Evolutionary conservation across 2,329 filamentous ascomycete species (phyloP), one percentile per base, ranked within the genome.

Genomic region (Calonectria multiphialidica): DNA sequence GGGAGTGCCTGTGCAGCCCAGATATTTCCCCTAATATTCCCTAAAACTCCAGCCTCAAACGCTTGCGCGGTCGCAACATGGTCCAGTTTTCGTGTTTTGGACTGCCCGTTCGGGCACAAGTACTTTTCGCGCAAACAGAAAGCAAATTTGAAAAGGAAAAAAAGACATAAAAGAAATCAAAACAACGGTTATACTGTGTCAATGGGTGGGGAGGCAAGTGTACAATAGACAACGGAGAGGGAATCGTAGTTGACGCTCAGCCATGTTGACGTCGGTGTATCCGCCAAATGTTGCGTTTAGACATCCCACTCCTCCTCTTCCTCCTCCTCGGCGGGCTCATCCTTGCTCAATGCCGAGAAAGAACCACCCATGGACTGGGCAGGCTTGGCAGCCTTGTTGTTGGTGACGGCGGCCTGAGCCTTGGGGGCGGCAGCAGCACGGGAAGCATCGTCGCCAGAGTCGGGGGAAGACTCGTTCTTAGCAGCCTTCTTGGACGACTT

Each of bases 221-320:
- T 63, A 75, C 67, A 74, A 42, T 49, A 16, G 47, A 47, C 40
- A 42, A 45, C 64, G 15, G 37, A 28, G 37, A 55, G 40, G 40
- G 49, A 42, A 25, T 64, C 61, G 53, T 44, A 50, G 35, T 47
- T 61, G 18, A 45, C 44, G 21, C 16, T 35, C 68, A 50, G 42
- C 33, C 49, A 40, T 62, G 37, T 35, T 42, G 64, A 47, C 21
- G 23, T 49, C n/a, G 21, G 53, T 44, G 33, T 23, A 42, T 71
- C 35, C 16, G 42, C 15, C 44, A n/a, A 30, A 10, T 50, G 21
- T 66, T 64, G 47, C 30, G n/a, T 75, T 82, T 82, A 89, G 67
- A 90, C 88, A 65, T 89, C 88, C 88, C 88, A 90, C 78, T 90
- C 88, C 73, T 86, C 83, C 75, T 87, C 68, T 25, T 57, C 81